These are phyloP conservation scores for Ciborinia camelliae DNA, from an alignment of 2,329 filamentous ascomycete species.

Conservation along the genomic window DNA sequence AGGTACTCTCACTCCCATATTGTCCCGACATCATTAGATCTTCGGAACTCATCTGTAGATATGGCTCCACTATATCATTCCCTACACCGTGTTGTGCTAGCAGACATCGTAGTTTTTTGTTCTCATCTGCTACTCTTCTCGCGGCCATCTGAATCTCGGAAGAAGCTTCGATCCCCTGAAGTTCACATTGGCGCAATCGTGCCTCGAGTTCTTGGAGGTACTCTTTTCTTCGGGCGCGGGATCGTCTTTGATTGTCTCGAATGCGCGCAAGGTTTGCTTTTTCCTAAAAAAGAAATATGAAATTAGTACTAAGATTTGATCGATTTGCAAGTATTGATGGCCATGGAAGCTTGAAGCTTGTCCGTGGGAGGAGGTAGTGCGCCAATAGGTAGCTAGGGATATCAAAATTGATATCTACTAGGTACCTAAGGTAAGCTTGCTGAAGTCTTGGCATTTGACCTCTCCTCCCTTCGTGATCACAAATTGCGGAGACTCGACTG, in stretches of 20 bases:
- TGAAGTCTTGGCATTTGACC: neutral
- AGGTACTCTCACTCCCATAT: slow-evolving; percentile 22
- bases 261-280: slow-evolving; percentile 53
- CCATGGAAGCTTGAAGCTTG: neutral
- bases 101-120: slow-evolving; percentile 58
- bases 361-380: neutral
- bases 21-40: slow-evolving; percentile 20
- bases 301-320: neutral
- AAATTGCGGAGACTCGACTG: neutral
- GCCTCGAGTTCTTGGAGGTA: slow-evolving; percentile 68
- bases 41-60: slow-evolving; percentile 24
- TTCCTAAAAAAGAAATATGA: slow-evolving; percentile 27
- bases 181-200: slow-evolving; percentile 60
- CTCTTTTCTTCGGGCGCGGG: slow-evolving; percentile 69
- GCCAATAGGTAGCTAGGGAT: neutral
- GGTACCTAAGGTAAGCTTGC: too few species aligned
- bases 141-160: slow-evolving; percentile 70
- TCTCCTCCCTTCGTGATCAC: neutral
- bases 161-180: slow-evolving; percentile 63
- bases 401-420: neutral
- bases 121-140: slow-evolving; percentile 65
- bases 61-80: slow-evolving; percentile 49
- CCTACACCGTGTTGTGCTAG: slow-evolving; percentile 55
- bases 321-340: neutral
- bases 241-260: slow-evolving; percentile 73